Percentiles rank a stretch among this genome's conserved stretches.
These are phyloP conservation scores for Xylaria polymorpha DNA, from an alignment of 2,329 filamentous ascomycete genomes.

Conservation along the genomic window DNA sequence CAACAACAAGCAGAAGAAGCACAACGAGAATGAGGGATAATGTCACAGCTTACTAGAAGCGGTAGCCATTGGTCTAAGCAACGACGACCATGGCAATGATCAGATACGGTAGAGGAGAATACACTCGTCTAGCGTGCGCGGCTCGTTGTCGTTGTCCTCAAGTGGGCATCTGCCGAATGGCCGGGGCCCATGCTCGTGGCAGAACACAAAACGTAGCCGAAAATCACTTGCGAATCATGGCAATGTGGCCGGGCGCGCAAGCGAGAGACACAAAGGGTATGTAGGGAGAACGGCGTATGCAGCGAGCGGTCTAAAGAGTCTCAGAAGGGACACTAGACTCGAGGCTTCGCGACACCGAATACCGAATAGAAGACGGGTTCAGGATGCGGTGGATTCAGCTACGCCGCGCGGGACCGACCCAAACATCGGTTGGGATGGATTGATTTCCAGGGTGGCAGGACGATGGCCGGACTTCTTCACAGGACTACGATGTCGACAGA, in stretches of 20 bases:
- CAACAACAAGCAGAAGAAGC: constrained; percentile 32
- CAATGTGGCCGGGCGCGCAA: constrained; percentile 36
- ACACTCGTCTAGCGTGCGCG: constrained; percentile 39
- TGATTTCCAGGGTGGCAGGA: constrained; percentile 22
- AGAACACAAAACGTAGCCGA: constrained; percentile 38
- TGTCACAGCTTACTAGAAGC: constrained; percentile 43
- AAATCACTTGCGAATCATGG: constrained; percentile 46
- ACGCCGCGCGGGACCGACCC: constrained; percentile 21
- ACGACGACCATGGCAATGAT: constrained; percentile 46
- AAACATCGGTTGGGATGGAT: constrained; percentile 21
- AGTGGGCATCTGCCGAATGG: constrained; percentile 42
- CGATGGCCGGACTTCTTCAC: constrained; percentile 23
- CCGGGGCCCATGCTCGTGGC: constrained; percentile 47
- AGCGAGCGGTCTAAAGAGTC: constrained; percentile 26
- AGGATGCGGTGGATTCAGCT: constrained; percentile 27
- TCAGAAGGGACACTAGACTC: constrained; percentile 8
- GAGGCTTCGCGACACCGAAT: constrained; percentile 31
- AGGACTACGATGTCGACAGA: constrained; percentile 27
- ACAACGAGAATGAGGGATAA: constrained; percentile 3
- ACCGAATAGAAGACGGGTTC: constrained; percentile 14
- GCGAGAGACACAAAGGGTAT: constrained; percentile 17
- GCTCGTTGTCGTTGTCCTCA: constrained; percentile 32
- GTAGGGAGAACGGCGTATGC: constrained; percentile 21
- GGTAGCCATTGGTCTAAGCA: constrained; percentile 48
- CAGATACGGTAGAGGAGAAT: constrained; percentile 22